Evolutionary conservation across 257 asterid genomes (phyloP).

Genomic region (Solanum tarijense): DNA sequence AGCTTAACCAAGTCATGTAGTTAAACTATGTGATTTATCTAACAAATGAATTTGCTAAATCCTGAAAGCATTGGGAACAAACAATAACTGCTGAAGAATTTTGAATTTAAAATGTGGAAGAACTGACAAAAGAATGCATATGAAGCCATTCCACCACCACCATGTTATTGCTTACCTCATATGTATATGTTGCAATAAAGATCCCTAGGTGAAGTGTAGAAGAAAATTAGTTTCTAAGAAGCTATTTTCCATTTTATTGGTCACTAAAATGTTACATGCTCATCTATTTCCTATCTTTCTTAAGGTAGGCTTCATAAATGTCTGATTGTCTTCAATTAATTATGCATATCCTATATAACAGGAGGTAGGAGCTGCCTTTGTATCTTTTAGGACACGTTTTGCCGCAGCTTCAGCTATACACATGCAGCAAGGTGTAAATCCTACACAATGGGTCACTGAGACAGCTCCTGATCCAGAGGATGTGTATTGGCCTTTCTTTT

Average conservation of each 20-base stretch:
- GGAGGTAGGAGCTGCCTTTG: conserved; percentile 97
- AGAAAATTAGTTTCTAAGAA: not conserved
- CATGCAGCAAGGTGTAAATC: conserved; percentile 70
- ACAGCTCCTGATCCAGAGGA: conserved; percentile 91
- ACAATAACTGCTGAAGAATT: not conserved
- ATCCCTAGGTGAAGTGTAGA: not conserved
- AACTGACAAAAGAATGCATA: not conserved
- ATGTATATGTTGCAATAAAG: not conserved
- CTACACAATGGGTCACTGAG: conserved; percentile 90
- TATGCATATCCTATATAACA: conserved; percentile 9
- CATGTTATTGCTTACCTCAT: not conserved
- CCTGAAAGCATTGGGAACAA: not conserved
- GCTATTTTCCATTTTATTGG: not conserved
- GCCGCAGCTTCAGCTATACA: conserved; percentile 62
- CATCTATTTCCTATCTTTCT: not conserved
- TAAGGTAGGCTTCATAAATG: not conserved
- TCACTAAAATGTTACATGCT: not conserved
- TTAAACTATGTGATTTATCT: not conserved
- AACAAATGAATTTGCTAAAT: not conserved
- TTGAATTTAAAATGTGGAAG: not conserved
- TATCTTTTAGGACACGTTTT: conserved; percentile 82
- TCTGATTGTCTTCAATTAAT: not conserved
- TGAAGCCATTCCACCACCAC: not conserved
- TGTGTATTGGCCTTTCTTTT: conserved; percentile 93
- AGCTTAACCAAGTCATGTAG: not conserved